Evolutionary conservation across 2,329 filamentous ascomycete species (phyloP).

Genomic region (Fusarium temperatum): DNA sequence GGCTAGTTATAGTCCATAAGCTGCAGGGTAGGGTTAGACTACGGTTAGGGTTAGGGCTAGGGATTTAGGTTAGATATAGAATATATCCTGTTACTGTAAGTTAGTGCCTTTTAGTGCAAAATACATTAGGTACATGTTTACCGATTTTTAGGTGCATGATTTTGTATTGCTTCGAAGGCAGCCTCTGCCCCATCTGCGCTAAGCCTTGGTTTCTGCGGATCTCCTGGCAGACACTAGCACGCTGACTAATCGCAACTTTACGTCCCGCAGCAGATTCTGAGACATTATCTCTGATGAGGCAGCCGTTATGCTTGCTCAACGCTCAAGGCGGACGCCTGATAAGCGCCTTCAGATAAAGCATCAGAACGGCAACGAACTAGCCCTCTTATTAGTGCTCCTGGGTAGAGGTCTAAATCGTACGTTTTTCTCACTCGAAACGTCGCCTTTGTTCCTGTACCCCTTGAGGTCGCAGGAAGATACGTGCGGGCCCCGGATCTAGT

Average conservation of each 20-base stretch:
- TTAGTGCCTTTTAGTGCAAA: too few relatives aligned
- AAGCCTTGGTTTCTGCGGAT: constrained; percentile 21
- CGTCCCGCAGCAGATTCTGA: constrained; percentile 13
- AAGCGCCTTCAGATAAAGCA: constrained; percentile 23
- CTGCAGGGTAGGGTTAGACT: too few relatives aligned
- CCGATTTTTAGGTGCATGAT: too few relatives aligned
- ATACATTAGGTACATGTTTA: too few relatives aligned
- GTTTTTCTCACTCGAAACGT: constrained; percentile 14
- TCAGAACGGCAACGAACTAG: constrained; percentile 12
- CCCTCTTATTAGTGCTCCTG: constrained; percentile 9
- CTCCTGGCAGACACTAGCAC: background rate
- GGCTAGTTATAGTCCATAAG: too few relatives aligned
- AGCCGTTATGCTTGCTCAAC: constrained; percentile 34
- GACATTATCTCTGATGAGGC: constrained; percentile 36
- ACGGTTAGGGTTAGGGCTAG: too few relatives aligned
- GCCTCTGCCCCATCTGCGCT: constrained; percentile 27
- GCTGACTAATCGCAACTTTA: constrained; percentile 29
- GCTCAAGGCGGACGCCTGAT: constrained; percentile 13
- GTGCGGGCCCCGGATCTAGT: constrained; percentile 19
- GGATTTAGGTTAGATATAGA: too few relatives aligned
- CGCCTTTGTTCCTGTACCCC: background rate
- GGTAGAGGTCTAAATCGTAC: constrained; percentile 25
- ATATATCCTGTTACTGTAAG: too few relatives aligned
- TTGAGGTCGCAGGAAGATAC: constrained; percentile 2
- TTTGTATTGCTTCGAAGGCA: background rate